A percentile compares a stretch with the other conserved stretches of the same genome.
Evolutionary conservation across 257 asterid genomes (phyloP).

Genomic region (Ajuga chamaepitys): DNA sequence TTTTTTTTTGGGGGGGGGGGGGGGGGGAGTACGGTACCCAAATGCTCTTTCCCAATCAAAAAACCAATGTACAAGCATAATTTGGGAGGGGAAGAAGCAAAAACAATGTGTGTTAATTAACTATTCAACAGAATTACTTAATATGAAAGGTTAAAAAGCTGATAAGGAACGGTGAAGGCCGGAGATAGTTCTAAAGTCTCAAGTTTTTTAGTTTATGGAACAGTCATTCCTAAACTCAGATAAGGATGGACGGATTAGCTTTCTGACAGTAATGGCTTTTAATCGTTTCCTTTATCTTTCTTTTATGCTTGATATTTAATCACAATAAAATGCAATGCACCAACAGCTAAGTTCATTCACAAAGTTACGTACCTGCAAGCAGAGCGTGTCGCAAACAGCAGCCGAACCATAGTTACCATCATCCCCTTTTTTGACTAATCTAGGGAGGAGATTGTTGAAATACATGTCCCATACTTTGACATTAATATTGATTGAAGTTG

Average conservation of each 20-base stretch:
- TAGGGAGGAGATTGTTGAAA: conserved; percentile 68
- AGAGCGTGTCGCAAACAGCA: conserved; percentile 63
- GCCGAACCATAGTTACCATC: conserved; percentile 84
- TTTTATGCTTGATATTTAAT: background rate
- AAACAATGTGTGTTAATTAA: background rate
- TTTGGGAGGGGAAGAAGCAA: background rate
- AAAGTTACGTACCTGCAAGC: conserved; percentile 63
- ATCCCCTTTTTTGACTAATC: conserved; percentile 68
- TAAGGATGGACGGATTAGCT: background rate
- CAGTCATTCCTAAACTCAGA: background rate
- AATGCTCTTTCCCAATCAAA: too few species aligned
- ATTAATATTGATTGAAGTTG: conserved; percentile 63
- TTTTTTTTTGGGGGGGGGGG: too few species aligned
- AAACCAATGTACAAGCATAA: background rate
- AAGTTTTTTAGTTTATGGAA: background rate
- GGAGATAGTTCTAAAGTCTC: background rate
- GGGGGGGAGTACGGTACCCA: too few species aligned
- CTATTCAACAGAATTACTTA: background rate
- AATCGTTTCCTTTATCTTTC: background rate
- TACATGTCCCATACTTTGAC: conserved; percentile 64
- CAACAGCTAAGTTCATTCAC: background rate
- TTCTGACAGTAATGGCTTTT: background rate
- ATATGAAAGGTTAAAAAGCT: background rate
- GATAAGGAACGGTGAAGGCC: background rate
- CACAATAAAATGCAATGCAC: background rate